These are phyloP conservation scores for Inonotus obliquus DNA, from an alignment of 1,284 basidiomycete genomes.

Conservation along the genomic window DNA sequence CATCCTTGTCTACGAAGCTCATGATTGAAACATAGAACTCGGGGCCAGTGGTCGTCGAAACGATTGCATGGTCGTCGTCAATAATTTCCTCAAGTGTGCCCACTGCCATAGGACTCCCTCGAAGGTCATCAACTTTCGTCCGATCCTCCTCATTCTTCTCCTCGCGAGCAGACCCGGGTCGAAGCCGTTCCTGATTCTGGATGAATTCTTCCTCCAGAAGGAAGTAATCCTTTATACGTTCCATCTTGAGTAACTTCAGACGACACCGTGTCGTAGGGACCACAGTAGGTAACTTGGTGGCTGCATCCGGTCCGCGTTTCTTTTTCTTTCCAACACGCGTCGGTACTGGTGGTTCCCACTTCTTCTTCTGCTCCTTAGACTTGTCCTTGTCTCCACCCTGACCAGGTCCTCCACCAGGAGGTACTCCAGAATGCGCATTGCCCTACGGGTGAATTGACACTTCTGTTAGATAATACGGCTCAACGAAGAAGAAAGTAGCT, in stretches of 20 bases:
- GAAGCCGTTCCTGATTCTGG: slow-evolving; percentile 88
- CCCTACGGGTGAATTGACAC: slow-evolving; percentile 45
- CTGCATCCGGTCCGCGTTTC: slow-evolving; percentile 85
- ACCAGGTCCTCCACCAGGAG: slow-evolving; percentile 28
- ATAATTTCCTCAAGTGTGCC: slow-evolving; percentile 99
- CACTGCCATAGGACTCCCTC: slow-evolving; percentile 95
- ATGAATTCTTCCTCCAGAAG: slow-evolving; percentile 98
- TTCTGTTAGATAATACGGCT: neutral
- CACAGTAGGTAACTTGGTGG: slow-evolving; percentile 90
- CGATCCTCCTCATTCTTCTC: slow-evolving; percentile 97
- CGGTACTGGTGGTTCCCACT: slow-evolving; percentile 98
- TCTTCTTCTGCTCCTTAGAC: slow-evolving; percentile 76
- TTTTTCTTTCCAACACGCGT: slow-evolving; percentile 96
- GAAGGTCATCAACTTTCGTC: slow-evolving; percentile 90
- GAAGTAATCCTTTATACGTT: slow-evolving; percentile 98
- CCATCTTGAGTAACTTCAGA: slow-evolving; percentile 92
- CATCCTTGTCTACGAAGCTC: slow-evolving; percentile 98
- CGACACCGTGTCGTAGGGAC: slow-evolving; percentile 95
- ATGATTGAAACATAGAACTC: slow-evolving; percentile 99
- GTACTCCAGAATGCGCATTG: slow-evolving; percentile 72
- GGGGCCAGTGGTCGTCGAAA: slow-evolving; percentile 91
- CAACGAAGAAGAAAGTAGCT: neutral
- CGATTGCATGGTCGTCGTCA: slow-evolving; percentile 99
- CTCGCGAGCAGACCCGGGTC: slow-evolving; percentile 78
- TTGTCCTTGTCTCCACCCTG: slow-evolving; percentile 61